These are phyloP conservation scores for Fonsecaea multimorphosa DNA, from an alignment of 2,329 filamentous ascomycete genomes.

Conservation along the genomic window DNA sequence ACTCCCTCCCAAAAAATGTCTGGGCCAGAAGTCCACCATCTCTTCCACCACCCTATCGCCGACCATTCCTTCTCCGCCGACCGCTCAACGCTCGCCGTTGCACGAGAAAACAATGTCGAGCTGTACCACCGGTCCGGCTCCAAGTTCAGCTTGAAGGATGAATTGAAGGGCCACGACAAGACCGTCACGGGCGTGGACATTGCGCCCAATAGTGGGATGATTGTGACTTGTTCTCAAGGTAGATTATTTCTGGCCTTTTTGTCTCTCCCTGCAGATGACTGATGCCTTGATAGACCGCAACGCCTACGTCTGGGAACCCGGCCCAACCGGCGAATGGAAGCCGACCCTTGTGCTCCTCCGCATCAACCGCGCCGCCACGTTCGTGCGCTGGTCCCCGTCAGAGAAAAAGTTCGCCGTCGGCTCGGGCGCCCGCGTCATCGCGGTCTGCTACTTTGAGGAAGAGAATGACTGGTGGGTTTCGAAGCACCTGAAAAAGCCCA, in stretches of 20 bases:
- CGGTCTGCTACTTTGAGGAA: conserved; percentile 97
- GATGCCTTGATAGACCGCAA: conserved; percentile 74
- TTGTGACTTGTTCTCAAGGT: conserved; percentile 98
- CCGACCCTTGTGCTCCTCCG: conserved; percentile 94
- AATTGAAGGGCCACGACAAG: conserved; percentile 96
- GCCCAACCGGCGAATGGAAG: conserved; percentile 83
- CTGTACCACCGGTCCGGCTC: conserved; percentile 77
- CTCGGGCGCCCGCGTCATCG: conserved; percentile 92
- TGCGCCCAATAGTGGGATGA: conserved; percentile 85
- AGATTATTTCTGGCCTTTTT: conserved; percentile 24
- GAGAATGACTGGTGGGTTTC: conserved; percentile 99
- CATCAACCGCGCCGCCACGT: conserved; percentile 95
- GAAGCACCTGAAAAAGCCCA: conserved; percentile 98
- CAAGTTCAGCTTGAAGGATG: conserved; percentile 83
- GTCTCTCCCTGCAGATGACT: conserved; percentile 13
- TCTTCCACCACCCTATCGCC: conserved; percentile 94
- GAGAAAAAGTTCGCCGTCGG: conserved; percentile 98
- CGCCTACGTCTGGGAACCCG: conserved; percentile 96
- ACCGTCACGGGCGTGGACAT: conserved; percentile 96
- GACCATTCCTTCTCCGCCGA: conserved; percentile 98
- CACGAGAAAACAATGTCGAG: conserved; percentile 87
- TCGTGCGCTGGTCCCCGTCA: conserved; percentile 94
- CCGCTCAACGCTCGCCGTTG: conserved; percentile 84
- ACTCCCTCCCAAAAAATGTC: conserved; percentile 75
- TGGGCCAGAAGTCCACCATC: conserved; percentile 87